Evolutionary conservation across 2,329 filamentous ascomycete species (phyloP).

Genomic region (Thelonectria olida): DNA sequence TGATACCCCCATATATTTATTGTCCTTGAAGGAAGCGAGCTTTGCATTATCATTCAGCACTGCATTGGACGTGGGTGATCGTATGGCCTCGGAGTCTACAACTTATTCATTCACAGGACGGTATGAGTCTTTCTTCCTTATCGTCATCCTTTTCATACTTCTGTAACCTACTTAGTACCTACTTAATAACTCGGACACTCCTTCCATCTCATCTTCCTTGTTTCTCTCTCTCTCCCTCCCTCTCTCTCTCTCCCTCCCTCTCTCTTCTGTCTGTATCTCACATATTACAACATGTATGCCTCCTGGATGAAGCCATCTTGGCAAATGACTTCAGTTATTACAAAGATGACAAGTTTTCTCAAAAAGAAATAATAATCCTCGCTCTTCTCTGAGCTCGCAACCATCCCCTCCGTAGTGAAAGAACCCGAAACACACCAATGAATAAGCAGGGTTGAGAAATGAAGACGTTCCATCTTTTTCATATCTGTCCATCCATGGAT

Average conservation of each 20-base stretch:
- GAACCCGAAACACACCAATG: conserved; percentile 18
- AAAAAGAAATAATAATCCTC: background rate
- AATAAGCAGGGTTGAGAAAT: background rate
- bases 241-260: background rate
- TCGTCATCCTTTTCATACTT: conserved; percentile 20
- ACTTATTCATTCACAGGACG: conserved; percentile 16
- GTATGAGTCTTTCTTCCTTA: conserved; percentile 20
- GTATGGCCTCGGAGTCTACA: conserved; percentile 36
- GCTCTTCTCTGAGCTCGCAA: conserved; percentile 5
- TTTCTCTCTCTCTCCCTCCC: conserved; percentile 1
- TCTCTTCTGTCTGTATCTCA: conserved; percentile 3
- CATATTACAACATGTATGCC: conserved; percentile 27
- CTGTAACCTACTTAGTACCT: conserved; percentile 7
- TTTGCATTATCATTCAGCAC: conserved; percentile 8
- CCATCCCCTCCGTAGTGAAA: conserved; percentile 17
- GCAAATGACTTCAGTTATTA: conserved; percentile 31
- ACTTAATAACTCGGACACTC: conserved; percentile 25
- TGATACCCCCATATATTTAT: conserved; percentile 38
- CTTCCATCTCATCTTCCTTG: conserved; percentile 4
- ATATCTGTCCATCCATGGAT: conserved; percentile 6
- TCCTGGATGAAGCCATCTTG: conserved; percentile 17
- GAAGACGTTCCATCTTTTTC: conserved; percentile 7
- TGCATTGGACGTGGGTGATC: conserved; percentile 20
- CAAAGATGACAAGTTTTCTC: conserved; percentile 23
- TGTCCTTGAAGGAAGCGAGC: background rate